Base-by-base conservation (phyloP, 2,329 filamentous ascomycete species). In the Davidsoniella australis region DNA sequence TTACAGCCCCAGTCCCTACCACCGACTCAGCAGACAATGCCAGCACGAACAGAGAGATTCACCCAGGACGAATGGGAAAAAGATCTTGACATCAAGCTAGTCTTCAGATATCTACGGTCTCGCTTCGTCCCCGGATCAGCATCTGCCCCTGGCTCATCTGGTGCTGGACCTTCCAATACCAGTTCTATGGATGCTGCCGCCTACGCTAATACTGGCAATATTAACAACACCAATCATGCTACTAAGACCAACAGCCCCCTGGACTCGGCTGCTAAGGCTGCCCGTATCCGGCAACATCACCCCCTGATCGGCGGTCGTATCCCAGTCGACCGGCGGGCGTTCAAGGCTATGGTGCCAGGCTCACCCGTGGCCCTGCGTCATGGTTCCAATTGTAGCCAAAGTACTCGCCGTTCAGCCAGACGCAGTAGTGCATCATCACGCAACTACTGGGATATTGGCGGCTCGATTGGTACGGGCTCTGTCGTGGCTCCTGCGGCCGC, bases 401-500 rank as follows among this genome's bases (percentile, higher is more conserved):
- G 85, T 62, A 85, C 85, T 6, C 80, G 82, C 61, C 78, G 80
- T 57, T 85, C 77, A 33, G 79, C 76, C 38, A 71, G 72, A 58
- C 69, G 74, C 47, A 84, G 78, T 57, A 80, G 76, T 55, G 73
- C 77, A 33, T 88, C 83, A 41, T 85, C 80, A 42, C 69, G 86
- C 48, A 85, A 94, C 61, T 95, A 93, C 63, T 95, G 88, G 88
- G 88, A 94, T 62, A 76, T 94, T 55, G 85, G 85, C 23, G 83
- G 78, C 5, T 87, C 79, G 57, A 73, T 86, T 20, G 84, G 83
- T 2, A 88, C 83, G 49, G 82, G 82, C 3, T 84, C 80, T 55
- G 69, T 80, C 54, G 76, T 84, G 61, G 29, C 29, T 33, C 29
- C 29, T 33, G 50, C 50, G 23, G 38, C 50, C 8, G 50, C 47